phyloP scores from a whole-genome alignment of 225 moss, liverwort and hornwort species.

The Anthoceros angustus region DNA sequence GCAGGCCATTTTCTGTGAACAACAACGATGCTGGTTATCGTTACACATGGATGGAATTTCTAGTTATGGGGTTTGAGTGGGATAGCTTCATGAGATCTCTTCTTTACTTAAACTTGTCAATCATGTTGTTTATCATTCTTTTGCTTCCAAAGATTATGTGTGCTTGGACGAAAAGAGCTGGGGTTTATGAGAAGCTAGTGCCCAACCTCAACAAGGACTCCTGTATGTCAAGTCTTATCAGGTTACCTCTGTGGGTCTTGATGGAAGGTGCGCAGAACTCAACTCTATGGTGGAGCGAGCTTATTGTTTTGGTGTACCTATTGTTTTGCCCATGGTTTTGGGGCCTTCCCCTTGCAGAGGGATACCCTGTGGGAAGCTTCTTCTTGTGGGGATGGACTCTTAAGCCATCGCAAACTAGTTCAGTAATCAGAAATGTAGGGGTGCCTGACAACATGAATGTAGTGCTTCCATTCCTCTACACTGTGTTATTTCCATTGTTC shows the following conservation, averaged over 20 bases:
- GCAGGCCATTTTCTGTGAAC: constrained; percentile 56
- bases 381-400: constrained; percentile 71
- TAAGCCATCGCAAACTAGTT: constrained; percentile 28
- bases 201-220: constrained; percentile 32
- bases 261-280: constrained; percentile 56
- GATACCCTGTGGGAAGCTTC: constrained; percentile 67
- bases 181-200: constrained; percentile 40
- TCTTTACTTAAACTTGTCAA: constrained; percentile 38
- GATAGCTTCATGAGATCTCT: constrained; percentile 34
- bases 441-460: constrained; percentile 74
- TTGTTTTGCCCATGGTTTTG: constrained; percentile 81
- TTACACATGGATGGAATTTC: constrained; percentile 34
- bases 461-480: constrained; percentile 47
- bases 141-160: constrained; percentile 43
- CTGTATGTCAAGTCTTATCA: constrained; percentile 25
- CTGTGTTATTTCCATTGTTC: neutral
- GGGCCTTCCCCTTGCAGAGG: constrained; percentile 65
- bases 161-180: constrained; percentile 33
- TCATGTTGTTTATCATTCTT: constrained; percentile 32
- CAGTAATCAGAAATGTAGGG: constrained; percentile 26
- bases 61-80: constrained; percentile 57
- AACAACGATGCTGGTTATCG: constrained; percentile 38
- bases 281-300: constrained; percentile 41
- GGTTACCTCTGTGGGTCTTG: constrained; percentile 61
- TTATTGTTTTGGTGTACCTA: constrained; percentile 32